Evolutionary conservation across 73 alveolate genomes (phyloP), one percentile per base, ranked within the genome.

Genomic region (Blepharisma japonicum): DNA sequence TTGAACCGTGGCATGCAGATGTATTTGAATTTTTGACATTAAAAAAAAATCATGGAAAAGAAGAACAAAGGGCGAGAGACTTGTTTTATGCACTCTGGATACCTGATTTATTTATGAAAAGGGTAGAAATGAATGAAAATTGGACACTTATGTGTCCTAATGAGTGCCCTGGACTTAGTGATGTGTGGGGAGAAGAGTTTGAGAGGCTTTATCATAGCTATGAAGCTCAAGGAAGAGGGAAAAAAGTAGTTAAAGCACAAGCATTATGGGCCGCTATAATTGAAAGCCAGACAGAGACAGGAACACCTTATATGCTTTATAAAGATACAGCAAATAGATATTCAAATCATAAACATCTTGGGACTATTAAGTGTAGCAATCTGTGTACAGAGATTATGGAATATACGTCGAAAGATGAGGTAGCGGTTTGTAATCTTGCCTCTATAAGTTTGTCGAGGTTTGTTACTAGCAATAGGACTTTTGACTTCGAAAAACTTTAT

Each of bases 1-100:
- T 95, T 77, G 99, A 95, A 78, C 99, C 99, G 21, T 95, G 99
- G 99, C 99, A 95, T 76, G 90, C 97, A 7, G 99, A 95, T 68
- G 88, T 95, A 67, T 68, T 74, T 39, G 96, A 90, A 80, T 95
- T 90, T 92, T 88, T 95, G 47, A 79, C 90, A 78, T 87, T 95
- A 53, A 86, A 90, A 87, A 95, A 95, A 92, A 94, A 94, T 84
- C 93, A 83, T 82, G 98, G 98, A 27, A 89, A 89, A 66, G 97
- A 94, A 78, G 97, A 94, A 89, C 87, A 91, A 45, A 87, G 99
- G 54, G 96, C 97, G 5, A 86, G 98, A 71, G 99, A 94, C 77
- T 87, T 94, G 32, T 94, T 94, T 89, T 92, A 77, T 79, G 99
- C 95, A 11, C 90, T 94, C 39, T 94, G 99, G 99, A 81, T 94